Evolutionary conservation across 345 rosid genomes (phyloP).

Genomic region (Linum usitatissimum): DNA sequence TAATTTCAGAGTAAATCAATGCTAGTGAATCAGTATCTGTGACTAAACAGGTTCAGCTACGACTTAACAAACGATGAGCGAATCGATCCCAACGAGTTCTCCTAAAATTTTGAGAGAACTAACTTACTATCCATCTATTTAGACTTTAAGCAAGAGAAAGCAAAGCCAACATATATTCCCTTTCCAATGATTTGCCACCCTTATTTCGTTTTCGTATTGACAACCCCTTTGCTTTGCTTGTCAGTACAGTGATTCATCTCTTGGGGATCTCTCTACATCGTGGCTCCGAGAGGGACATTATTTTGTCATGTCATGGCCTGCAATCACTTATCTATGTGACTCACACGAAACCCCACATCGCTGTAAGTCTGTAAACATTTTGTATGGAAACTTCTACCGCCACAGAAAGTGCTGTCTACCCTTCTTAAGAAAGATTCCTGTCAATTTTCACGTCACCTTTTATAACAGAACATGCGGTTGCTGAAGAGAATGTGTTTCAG

Average conservation of each 20-base stretch:
- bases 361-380: not conserved
- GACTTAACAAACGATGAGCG: too few relatives aligned
- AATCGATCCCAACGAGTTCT: too few relatives aligned
- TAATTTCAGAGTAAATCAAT: too few relatives aligned
- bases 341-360: not conserved
- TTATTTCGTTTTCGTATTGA: not conserved
- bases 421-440: not conserved
- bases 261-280: not conserved
- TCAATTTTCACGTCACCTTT: not conserved
- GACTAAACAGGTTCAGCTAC: too few relatives aligned
- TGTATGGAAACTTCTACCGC: not conserved
- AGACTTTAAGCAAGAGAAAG: not conserved
- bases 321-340: not conserved
- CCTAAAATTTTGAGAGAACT: too few relatives aligned
- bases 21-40: too few relatives aligned
- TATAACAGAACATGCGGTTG: not conserved
- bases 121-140: not conserved
- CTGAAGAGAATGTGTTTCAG: not conserved
- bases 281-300: not conserved
- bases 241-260: not conserved
- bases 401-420: not conserved
- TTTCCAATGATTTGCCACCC: not conserved
- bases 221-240: not conserved
- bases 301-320: not conserved
- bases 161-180: not conserved